These are phyloP conservation scores for Volvox africanus DNA, from an alignment of 139 green algal species.

Conservation along the genomic window DNA sequence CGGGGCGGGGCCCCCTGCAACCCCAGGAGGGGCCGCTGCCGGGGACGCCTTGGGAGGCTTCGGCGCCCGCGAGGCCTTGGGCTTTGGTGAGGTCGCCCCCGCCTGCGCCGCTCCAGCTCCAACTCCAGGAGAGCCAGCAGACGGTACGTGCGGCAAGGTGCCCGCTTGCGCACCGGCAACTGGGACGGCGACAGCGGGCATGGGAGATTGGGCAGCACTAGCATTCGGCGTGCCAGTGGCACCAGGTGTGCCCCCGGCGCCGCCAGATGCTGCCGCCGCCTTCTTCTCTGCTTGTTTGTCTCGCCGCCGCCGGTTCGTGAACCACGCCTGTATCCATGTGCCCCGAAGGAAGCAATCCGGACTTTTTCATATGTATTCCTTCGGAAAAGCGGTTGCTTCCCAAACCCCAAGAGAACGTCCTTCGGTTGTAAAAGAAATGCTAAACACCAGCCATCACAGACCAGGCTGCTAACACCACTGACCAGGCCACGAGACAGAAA, in stretches of 20 bases:
- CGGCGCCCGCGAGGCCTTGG: constrained; percentile 4
- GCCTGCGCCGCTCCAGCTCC: background rate
- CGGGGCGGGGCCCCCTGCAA: too few relatives aligned
- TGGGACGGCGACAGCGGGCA: background rate
- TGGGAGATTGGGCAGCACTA: background rate
- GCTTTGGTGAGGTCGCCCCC: constrained; percentile 1
- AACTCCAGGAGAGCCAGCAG: background rate
- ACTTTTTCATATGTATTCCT: too few relatives aligned
- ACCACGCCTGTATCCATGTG: constrained; percentile 73
- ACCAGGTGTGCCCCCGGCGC: background rate
- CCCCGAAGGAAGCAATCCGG: too few relatives aligned
- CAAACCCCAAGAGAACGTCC: too few relatives aligned
- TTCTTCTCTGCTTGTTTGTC: constrained; percentile 64
- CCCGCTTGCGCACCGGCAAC: constrained; percentile 29
- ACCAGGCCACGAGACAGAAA: too few relatives aligned
- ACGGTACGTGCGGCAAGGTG: background rate
- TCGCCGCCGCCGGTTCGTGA: constrained; percentile 72
- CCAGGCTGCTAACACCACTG: too few relatives aligned
- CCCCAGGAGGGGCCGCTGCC: background rate
- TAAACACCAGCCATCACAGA: too few relatives aligned
- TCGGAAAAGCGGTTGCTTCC: too few relatives aligned
- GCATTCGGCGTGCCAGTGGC: background rate
- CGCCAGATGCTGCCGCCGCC: constrained; percentile 4
- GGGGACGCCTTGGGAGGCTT: background rate
- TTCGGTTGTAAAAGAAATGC: too few relatives aligned